phyloP scores from a whole-genome alignment of 2,329 filamentous ascomycete genomes.

The Hypomyces rosellus region DNA sequence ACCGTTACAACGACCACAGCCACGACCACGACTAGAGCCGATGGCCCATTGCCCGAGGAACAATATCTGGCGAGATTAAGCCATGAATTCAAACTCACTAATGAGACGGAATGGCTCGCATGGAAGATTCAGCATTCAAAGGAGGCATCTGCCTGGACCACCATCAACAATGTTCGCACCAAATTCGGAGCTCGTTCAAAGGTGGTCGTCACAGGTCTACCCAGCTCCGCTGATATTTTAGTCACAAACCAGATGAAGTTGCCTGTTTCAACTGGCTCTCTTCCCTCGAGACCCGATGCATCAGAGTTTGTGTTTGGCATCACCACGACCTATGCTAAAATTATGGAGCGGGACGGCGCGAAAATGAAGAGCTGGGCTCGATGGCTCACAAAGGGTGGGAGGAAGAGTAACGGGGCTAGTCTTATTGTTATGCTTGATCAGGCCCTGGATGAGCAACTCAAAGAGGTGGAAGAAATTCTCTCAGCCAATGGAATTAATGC shows the following conservation, averaged over 20 bases:
- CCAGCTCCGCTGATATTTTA: slow-evolving; percentile 21
- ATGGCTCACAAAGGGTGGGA: slow-evolving; percentile 38
- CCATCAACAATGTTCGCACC: slow-evolving; percentile 24
- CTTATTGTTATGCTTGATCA: slow-evolving; percentile 37
- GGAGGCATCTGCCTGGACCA: slow-evolving; percentile 20
- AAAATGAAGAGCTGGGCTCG: slow-evolving; percentile 38
- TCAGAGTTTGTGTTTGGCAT: slow-evolving; percentile 38
- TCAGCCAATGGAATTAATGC: slow-evolving; percentile 34
- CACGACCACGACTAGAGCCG: background rate
- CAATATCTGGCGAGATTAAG: slow-evolving; percentile 25
- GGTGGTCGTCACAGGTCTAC: slow-evolving; percentile 21
- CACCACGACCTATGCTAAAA: slow-evolving; percentile 36
- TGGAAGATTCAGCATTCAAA: slow-evolving; percentile 27
- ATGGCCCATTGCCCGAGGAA: slow-evolving; percentile 23
- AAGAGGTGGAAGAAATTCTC: slow-evolving; percentile 26
- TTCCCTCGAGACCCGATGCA: slow-evolving; percentile 22
- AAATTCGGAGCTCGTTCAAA: slow-evolving; percentile 26
- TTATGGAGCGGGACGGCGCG: slow-evolving; percentile 32
- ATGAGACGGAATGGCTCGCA: slow-evolving; percentile 27
- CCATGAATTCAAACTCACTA: slow-evolving; percentile 22
- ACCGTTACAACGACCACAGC: too few relatives aligned
- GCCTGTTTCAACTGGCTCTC: slow-evolving; percentile 25
- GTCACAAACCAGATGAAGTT: slow-evolving; percentile 27
- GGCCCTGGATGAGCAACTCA: slow-evolving; percentile 27
- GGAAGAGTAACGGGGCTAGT: slow-evolving; percentile 36